These are phyloP conservation scores for Agaricus blazei DNA, from an alignment of 768 basidiomycete genomes.

Conservation along the genomic window DNA sequence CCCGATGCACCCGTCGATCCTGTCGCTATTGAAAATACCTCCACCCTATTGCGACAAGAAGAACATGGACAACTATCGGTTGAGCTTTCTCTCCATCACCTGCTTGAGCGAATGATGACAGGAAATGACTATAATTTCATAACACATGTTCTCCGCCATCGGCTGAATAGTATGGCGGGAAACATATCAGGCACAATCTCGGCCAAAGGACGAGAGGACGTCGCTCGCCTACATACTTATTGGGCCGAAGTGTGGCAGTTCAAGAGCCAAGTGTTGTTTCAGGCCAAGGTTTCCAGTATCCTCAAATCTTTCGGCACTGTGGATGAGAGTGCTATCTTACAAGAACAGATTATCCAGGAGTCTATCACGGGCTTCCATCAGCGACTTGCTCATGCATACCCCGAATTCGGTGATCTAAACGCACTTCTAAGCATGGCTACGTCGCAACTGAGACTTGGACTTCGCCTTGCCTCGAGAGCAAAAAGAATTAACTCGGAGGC, in stretches of 20 bases:
- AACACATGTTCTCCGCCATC: constrained; percentile 40
- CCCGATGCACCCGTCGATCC: constrained; percentile 89
- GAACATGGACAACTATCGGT: constrained; percentile 34
- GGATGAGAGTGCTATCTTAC: constrained; percentile 26
- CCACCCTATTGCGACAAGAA: constrained; percentile 35
- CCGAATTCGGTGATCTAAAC: constrained; percentile 67
- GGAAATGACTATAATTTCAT: constrained; percentile 49
- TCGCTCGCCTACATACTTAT: constrained; percentile 52
- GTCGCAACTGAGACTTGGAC: constrained; percentile 63
- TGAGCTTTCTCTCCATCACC: constrained; percentile 49
- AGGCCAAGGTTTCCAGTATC: constrained; percentile 24
- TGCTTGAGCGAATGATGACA: constrained; percentile 48
- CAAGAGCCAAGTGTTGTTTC: constrained; percentile 47
- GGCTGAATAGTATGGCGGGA: constrained; percentile 24
- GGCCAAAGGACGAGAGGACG: constrained; percentile 31
- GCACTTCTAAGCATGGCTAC: constrained; percentile 63
- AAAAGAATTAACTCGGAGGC: constrained; percentile 15
- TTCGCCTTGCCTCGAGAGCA: constrained; percentile 37
- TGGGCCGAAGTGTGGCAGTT: constrained; percentile 82
- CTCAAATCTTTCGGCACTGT: constrained; percentile 11
- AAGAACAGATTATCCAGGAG: constrained; percentile 73
- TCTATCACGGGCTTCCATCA: constrained; percentile 75
- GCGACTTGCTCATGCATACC: constrained; percentile 63
- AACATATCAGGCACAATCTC: constrained; percentile 21
- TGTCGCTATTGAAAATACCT: constrained; percentile 53